A percentile compares a stretch with the other conserved stretches of the same genome.
Evolutionary conservation across 306 rosid genomes (phyloP).

Genomic region (Oxytropis ochrocephala): DNA sequence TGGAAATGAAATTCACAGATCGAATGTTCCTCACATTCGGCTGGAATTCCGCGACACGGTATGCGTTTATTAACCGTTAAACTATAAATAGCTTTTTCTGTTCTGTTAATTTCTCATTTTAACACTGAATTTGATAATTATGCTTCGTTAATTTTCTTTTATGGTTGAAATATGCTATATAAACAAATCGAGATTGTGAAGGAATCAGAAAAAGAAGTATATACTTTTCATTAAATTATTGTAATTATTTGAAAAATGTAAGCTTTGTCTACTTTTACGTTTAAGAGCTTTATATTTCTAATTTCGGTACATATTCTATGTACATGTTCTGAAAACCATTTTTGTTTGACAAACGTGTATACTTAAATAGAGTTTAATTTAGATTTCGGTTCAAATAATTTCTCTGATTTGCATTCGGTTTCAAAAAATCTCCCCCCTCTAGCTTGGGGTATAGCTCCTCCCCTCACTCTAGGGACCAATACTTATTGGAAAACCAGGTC

Average conservation of each 20-base stretch:
- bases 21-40: constrained; percentile 97
- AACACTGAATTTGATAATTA: neutral
- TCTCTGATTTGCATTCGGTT: neutral
- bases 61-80: constrained; percentile 8
- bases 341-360: neutral
- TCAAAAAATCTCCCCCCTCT: neutral
- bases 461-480: neutral
- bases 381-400: neutral
- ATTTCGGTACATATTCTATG: neutral
- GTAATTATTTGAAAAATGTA: neutral
- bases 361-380: neutral
- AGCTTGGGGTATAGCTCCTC: neutral
- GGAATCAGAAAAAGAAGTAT: neutral
- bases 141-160: neutral
- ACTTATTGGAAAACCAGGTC: neutral
- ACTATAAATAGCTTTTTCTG: neutral
- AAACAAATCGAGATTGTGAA: neutral
- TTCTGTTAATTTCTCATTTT: neutral
- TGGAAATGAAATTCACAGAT: constrained; percentile 89
- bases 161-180: neutral
- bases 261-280: neutral
- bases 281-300: neutral
- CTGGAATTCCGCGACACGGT: constrained; percentile 91
- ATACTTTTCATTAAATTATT: neutral
- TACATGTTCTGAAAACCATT: neutral